Evolutionary conservation across 495 filamentous ascomycete species (phyloP).

Genomic region (Tetracladium setigerum): DNA sequence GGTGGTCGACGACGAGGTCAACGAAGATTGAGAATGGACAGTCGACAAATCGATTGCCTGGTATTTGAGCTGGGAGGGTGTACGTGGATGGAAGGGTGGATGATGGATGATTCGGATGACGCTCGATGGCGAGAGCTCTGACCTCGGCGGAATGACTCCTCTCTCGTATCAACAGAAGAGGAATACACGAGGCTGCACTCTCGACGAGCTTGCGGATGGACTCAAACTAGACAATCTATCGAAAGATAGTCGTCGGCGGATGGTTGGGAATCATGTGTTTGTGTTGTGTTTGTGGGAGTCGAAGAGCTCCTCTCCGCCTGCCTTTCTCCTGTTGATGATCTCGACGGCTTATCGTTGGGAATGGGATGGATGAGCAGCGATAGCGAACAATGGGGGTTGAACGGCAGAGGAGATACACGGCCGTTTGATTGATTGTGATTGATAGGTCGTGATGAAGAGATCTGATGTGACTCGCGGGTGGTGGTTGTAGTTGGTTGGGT

Average conservation of each 20-base stretch:
- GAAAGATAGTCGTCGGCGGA: slow-evolving; percentile 16
- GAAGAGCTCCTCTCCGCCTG: slow-evolving; percentile 41
- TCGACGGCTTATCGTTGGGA: slow-evolving; percentile 5
- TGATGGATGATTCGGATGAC: slow-evolving; percentile 23
- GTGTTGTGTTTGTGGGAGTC: slow-evolving; percentile 26
- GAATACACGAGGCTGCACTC: background rate
- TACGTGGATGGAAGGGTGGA: slow-evolving; percentile 19
- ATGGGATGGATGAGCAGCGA: slow-evolving; percentile 15
- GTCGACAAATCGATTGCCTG: slow-evolving; percentile 15
- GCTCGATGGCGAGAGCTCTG: too few relatives aligned
- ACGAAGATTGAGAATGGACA: background rate
- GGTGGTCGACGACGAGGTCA: slow-evolving; percentile 32
- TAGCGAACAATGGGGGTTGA: slow-evolving; percentile 13
- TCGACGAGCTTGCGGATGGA: background rate
- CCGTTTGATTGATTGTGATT: slow-evolving; percentile 6
- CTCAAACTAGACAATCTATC: slow-evolving; percentile 1
- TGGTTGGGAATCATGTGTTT: slow-evolving; percentile 36
- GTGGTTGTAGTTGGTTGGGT: background rate
- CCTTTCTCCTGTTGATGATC: slow-evolving; percentile 24
- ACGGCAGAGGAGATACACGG: slow-evolving; percentile 19
- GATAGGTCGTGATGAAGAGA: slow-evolving; percentile 4
- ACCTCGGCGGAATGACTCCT: too few relatives aligned
- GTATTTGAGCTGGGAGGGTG: slow-evolving; percentile 15
- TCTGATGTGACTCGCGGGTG: background rate
- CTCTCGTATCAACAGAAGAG: background rate